Conservation (phyloP, 1,284 basidiomycete species). For the Papiliotrema nemorosa region DNA sequence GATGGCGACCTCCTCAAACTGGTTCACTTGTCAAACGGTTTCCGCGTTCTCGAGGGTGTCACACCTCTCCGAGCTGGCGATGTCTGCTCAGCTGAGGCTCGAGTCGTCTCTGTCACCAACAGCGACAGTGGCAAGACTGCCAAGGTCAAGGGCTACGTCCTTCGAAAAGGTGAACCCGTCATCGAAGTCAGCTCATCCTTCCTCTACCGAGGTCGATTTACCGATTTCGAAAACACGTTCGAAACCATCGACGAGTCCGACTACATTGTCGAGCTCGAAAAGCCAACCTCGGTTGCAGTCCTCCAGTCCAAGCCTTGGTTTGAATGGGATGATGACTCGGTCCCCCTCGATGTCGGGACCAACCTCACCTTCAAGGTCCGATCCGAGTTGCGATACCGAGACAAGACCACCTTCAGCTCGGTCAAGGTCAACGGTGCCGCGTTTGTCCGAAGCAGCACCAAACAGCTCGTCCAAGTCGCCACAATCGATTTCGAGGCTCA, state of each 20-base stretch:
- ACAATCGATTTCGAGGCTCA: slow-evolving; percentile 82
- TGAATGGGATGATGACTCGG: slow-evolving; percentile 81
- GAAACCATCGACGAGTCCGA: slow-evolving; percentile 85
- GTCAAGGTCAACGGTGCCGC: slow-evolving; percentile 81
- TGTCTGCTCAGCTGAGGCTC: slow-evolving; percentile 82
- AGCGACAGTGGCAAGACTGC: slow-evolving; percentile 89
- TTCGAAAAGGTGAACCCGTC: slow-evolving; percentile 69
- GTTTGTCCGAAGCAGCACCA: slow-evolving; percentile 79
- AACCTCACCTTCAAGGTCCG: slow-evolving; percentile 84
- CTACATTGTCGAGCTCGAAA: slow-evolving; percentile 72
- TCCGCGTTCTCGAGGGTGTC: slow-evolving; percentile 78
- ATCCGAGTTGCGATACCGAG: slow-evolving; percentile 84
- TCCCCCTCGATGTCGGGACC: slow-evolving; percentile 73
- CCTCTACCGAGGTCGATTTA: slow-evolving; percentile 92
- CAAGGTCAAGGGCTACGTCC: slow-evolving; percentile 83
- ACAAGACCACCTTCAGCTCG: slow-evolving; percentile 78
- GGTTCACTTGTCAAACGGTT: slow-evolving; percentile 95
- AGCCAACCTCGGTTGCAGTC: slow-evolving; percentile 80
- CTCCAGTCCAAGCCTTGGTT: slow-evolving; percentile 98
- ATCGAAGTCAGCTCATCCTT: slow-evolving; percentile 94
- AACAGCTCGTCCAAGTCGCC: slow-evolving; percentile 81
- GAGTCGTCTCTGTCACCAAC: slow-evolving; percentile 85
- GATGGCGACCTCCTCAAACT: slow-evolving; percentile 92
- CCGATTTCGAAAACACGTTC: slow-evolving; percentile 93
- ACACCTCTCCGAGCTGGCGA: slow-evolving; percentile 78